Conservation (phyloP, 1,284 basidiomycete species). For the Marasmius fiardii region DNA sequence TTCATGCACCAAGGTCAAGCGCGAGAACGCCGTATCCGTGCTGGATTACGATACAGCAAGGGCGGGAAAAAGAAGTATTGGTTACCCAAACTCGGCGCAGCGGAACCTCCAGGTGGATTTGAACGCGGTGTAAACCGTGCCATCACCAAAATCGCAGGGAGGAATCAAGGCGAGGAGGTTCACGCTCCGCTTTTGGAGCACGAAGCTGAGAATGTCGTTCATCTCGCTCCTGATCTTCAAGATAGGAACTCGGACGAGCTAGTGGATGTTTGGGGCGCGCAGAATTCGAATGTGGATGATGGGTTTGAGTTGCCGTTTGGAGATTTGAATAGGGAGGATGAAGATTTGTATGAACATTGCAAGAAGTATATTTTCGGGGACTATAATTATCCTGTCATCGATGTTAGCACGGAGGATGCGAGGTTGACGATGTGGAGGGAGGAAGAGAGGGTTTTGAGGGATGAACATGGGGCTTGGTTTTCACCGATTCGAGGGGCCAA, state of each 20-base stretch:
- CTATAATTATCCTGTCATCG: constrained; percentile 88
- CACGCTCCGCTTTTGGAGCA: constrained; percentile 74
- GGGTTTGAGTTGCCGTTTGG: constrained; percentile 67
- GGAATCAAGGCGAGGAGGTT: constrained; percentile 55
- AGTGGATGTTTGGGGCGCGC: constrained; percentile 30
- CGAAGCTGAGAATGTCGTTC: constrained; percentile 67
- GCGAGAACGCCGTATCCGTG: constrained; percentile 78
- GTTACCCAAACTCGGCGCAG: constrained; percentile 63
- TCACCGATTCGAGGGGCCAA: constrained; percentile 50
- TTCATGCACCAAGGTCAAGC: constrained; percentile 86
- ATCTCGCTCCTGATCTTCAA: constrained; percentile 55
- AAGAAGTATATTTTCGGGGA: constrained; percentile 85
- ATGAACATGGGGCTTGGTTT: constrained; percentile 70
- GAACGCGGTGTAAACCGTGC: constrained; percentile 40
- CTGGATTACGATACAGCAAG: constrained; percentile 87
- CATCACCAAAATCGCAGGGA: constrained; percentile 40
- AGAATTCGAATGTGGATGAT: constrained; percentile 46
- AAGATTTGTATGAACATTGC: constrained; percentile 68
- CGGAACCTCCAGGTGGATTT: constrained; percentile 33
- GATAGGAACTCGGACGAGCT: constrained; percentile 33
- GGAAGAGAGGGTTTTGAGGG: constrained; percentile 64
- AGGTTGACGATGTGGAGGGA: constrained; percentile 65
- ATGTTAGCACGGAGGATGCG: constrained; percentile 76
- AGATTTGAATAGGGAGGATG: constrained; percentile 59
- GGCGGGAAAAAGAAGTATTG: constrained; percentile 91